phyloP scores from a whole-genome alignment of 2,329 filamentous ascomycete genomes.

The Aspergillus chevalieri region DNA sequence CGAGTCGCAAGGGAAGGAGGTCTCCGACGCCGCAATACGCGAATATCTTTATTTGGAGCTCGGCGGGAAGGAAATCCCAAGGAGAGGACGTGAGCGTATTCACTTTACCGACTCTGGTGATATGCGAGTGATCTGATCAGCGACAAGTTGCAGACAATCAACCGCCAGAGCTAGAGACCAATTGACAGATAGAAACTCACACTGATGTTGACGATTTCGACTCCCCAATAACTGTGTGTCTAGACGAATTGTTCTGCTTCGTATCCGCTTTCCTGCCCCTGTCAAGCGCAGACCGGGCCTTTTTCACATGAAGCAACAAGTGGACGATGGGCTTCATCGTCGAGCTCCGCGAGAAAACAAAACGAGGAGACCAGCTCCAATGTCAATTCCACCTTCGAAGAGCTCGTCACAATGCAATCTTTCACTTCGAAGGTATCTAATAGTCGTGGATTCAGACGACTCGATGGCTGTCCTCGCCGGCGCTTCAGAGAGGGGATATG shows the following conservation, averaged over 20 bases:
- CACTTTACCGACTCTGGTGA: slow-evolving; percentile 14
- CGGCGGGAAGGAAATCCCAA: slow-evolving; percentile 37
- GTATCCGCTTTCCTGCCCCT: slow-evolving; percentile 21
- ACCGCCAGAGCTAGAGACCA: not conserved
- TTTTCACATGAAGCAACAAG: slow-evolving; percentile 25
- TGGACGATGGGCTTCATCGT: slow-evolving; percentile 33
- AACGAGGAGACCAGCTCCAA: slow-evolving; percentile 22
- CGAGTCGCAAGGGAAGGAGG: slow-evolving; percentile 31
- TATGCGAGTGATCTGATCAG: slow-evolving; percentile 4
- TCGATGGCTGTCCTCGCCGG: not conserved
- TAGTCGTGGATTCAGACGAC: too few species aligned
- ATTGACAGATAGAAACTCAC: slow-evolving; percentile 11
- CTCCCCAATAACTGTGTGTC: slow-evolving; percentile 12
- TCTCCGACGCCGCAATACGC: slow-evolving; percentile 34
- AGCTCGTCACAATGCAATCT: slow-evolving; percentile 1
- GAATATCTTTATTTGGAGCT: slow-evolving; percentile 38
- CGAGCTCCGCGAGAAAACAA: slow-evolving; percentile 15
- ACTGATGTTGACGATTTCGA: slow-evolving; percentile 19
- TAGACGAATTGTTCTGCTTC: slow-evolving; percentile 19
- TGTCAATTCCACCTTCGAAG: slow-evolving; percentile 6
- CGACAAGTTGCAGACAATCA: not conserved
- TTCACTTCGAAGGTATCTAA: not conserved
- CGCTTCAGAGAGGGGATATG: slow-evolving; percentile 3
- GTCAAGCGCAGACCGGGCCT: slow-evolving; percentile 26
- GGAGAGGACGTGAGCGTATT: slow-evolving; percentile 25